These are phyloP conservation scores for Somion occarium DNA, from an alignment of 1,284 basidiomycete species.

Conservation along the genomic window DNA sequence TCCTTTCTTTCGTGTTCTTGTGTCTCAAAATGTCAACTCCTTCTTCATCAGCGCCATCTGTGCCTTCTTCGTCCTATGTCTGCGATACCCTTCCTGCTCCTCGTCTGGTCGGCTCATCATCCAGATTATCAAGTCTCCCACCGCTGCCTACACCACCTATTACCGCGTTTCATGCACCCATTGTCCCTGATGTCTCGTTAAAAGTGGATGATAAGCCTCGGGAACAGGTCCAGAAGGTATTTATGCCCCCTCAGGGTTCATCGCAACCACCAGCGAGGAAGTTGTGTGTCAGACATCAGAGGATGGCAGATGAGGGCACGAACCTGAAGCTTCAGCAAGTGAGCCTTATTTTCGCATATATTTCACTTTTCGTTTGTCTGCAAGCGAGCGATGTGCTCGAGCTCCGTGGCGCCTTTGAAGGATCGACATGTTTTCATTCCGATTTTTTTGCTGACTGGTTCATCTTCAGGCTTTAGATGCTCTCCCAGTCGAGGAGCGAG, in stretches of 20 bases:
- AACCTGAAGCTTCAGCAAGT: slow-evolving; percentile 90
- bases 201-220: slow-evolving; percentile 1
- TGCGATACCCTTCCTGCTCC: slow-evolving; percentile 74
- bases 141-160: slow-evolving; percentile 21
- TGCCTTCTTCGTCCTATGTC: slow-evolving; percentile 35
- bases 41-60: slow-evolving; percentile 17
- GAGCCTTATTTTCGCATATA: background rate
- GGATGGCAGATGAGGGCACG: slow-evolving; percentile 96
- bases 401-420: slow-evolving; percentile 1
- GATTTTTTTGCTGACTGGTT: background rate
- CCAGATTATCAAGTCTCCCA: slow-evolving; percentile 23
- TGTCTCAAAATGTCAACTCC: background rate
- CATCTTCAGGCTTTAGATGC: slow-evolving; percentile 80
- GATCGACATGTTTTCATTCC: background rate
- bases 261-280: slow-evolving; percentile 51
- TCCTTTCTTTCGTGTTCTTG: background rate
- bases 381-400: background rate
- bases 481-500: slow-evolving; percentile 84
- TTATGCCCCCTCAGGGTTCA: background rate
- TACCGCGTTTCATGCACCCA: slow-evolving; percentile 28
- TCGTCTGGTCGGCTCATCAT: slow-evolving; percentile 36
- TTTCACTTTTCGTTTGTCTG: slow-evolving; percentile 1
- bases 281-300: slow-evolving; percentile 87
- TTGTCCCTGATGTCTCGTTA: slow-evolving; percentile 15
- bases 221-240: background rate